phyloP scores from a whole-genome alignment of 2,329 filamentous ascomycete genomes.

The Bipolaris cookei region DNA sequence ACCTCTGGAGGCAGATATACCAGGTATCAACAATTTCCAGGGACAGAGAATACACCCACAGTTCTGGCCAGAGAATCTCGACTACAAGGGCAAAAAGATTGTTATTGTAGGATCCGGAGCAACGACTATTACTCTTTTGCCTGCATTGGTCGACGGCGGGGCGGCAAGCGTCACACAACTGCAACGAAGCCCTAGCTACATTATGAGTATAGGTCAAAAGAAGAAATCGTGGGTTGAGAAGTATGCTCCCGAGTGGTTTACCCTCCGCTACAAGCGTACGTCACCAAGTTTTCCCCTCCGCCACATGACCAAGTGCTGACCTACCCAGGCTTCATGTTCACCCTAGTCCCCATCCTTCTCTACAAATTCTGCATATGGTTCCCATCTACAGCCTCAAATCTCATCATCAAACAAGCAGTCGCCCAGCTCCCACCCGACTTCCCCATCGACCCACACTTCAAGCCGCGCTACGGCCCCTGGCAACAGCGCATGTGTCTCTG shows the following conservation, averaged over 20 bases:
- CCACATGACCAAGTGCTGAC: neutral
- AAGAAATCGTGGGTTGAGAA: constrained; percentile 44
- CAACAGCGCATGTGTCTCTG: constrained; percentile 77
- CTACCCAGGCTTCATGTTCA: constrained; percentile 53
- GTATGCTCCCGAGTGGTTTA: constrained; percentile 57
- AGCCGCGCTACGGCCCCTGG: constrained; percentile 60
- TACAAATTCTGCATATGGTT: constrained; percentile 61
- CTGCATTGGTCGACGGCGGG: constrained; percentile 69
- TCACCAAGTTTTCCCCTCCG: neutral
- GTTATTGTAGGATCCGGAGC: constrained; percentile 79
- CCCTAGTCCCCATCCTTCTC: constrained; percentile 57
- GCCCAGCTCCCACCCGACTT: constrained; percentile 59
- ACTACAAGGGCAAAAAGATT: constrained; percentile 70
- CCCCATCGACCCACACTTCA: constrained; percentile 54
- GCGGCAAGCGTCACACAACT: constrained; percentile 74
- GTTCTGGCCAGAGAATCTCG: constrained; percentile 74
- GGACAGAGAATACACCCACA: constrained; percentile 72
- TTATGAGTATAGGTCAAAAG: constrained; percentile 61
- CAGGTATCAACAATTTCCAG: constrained; percentile 70
- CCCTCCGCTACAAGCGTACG: constrained; percentile 55
- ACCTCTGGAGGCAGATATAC: constrained; percentile 66
- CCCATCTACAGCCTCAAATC: constrained; percentile 56
- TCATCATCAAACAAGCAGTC: constrained; percentile 57
- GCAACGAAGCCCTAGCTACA: constrained; percentile 72
- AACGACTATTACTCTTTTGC: constrained; percentile 78